Conservation (phyloP, 75 land plant species). For the Azolla pinnata region DNA sequence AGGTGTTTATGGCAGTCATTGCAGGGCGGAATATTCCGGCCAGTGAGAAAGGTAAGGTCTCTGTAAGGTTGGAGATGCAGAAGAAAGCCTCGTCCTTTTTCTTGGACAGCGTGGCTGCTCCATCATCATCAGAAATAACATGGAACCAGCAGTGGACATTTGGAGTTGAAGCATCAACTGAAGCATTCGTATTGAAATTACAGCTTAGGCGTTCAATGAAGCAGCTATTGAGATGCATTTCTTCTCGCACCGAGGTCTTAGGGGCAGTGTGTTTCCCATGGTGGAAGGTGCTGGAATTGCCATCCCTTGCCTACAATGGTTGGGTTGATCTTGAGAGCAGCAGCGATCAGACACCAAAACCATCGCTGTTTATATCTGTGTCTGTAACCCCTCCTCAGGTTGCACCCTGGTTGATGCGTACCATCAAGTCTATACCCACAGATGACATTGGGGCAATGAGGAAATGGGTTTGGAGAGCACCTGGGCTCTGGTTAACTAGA, state of each 20-base stretch:
- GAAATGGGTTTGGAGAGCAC: background rate
- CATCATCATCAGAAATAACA: background rate
- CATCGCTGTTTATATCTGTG: slow-evolving; percentile 1
- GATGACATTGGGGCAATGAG: slow-evolving; percentile 8
- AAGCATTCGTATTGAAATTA: background rate
- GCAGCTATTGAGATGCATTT: background rate
- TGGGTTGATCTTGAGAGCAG: background rate
- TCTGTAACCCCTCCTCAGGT: slow-evolving; percentile 9
- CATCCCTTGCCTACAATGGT: slow-evolving; percentile 1
- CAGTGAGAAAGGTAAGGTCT: background rate
- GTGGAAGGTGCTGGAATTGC: background rate
- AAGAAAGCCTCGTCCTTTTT: background rate
- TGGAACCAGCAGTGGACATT: background rate
- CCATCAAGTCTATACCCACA: slow-evolving; percentile 7
- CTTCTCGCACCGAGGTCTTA: background rate
- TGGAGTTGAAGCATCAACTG: background rate
- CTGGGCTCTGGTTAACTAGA: slow-evolving; percentile 7
- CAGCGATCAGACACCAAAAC: background rate
- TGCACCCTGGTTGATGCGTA: background rate
- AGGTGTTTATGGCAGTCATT: too few species aligned
- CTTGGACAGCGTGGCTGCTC: background rate
- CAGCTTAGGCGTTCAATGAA: background rate
- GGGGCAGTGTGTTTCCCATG: background rate
- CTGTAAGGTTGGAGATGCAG: background rate
- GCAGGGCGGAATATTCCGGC: too few species aligned